Evolutionary conservation across 441 rosid species (phyloP).

Genomic region (Eutrema salsugineum): DNA sequence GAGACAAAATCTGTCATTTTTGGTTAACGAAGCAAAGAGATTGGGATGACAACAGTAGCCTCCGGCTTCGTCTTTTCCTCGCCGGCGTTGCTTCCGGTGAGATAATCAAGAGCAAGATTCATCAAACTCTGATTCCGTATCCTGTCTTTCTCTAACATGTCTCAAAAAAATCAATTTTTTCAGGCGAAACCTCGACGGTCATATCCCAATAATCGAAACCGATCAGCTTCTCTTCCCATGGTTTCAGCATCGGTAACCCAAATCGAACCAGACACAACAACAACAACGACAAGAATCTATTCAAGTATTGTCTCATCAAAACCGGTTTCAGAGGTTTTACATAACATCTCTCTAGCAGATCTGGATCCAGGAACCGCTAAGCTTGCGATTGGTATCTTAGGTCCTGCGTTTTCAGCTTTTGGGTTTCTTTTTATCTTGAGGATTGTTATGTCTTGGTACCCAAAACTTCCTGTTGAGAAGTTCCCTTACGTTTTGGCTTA

Average conservation of each 20-base stretch:
- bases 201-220: background rate
- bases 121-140: background rate
- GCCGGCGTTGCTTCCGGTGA: conserved; percentile 10
- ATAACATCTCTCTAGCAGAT: conserved; percentile 45
- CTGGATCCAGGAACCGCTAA: conserved; percentile 79
- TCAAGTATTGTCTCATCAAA: background rate
- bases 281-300: background rate
- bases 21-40: background rate
- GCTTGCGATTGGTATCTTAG: conserved; percentile 59
- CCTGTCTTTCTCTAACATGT: background rate
- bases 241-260: conserved; percentile 19
- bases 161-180: background rate
- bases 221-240: background rate
- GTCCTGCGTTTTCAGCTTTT: conserved; percentile 75
- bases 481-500: conserved; percentile 85
- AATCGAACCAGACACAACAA: conserved; percentile 10
- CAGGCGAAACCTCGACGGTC: conserved; percentile 21
- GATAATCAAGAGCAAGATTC: background rate
- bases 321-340: conserved; percentile 20
- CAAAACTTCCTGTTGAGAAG: conserved; percentile 77
- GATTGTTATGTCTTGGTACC: conserved; percentile 96
- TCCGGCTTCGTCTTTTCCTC: conserved; percentile 20
- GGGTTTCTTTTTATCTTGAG: conserved; percentile 70
- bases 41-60: conserved; percentile 25
- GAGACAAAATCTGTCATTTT: background rate